phyloP scores from a whole-genome alignment of 2,329 filamentous ascomycete genomes.

The Aspergillus caelatus region DNA sequence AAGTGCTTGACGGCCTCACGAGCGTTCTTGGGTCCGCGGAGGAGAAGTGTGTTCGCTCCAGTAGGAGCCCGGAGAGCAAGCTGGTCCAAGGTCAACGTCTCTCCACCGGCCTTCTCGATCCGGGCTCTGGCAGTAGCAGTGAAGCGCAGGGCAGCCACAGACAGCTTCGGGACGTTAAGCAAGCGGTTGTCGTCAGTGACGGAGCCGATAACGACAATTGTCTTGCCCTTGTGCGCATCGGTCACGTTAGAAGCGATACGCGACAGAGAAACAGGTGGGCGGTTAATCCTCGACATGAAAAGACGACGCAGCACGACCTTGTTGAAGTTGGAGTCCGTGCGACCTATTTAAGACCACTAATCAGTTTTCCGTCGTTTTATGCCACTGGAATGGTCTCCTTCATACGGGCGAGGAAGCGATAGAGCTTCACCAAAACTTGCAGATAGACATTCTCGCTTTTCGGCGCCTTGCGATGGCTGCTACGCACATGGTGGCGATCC shows the following conservation, averaged over 20 bases:
- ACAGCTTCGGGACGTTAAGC: constrained; percentile 86
- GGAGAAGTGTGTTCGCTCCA: constrained; percentile 93
- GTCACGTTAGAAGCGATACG: constrained; percentile 73
- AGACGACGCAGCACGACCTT: constrained; percentile 96
- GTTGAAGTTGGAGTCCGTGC: constrained; percentile 98
- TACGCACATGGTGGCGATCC: constrained; percentile 65
- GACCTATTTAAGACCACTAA: constrained; percentile 59
- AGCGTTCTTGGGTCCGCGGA: constrained; percentile 97
- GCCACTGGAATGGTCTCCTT: constrained; percentile 8
- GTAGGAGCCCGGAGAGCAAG: constrained; percentile 93
- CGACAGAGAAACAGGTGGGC: constrained; percentile 90
- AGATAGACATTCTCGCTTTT: constrained; percentile 99
- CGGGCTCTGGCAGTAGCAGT: constrained; percentile 93
- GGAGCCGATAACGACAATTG: constrained; percentile 89
- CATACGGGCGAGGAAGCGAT: constrained; percentile 92
- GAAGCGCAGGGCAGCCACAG: constrained; percentile 92
- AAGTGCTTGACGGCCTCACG: constrained; percentile 99
- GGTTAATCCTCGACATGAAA: constrained; percentile 99
- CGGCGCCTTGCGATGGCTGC: constrained; percentile 83
- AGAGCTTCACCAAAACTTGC: constrained; percentile 96
- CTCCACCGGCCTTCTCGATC: constrained; percentile 90
- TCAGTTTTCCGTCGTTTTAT: constrained; percentile 16
- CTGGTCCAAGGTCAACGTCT: constrained; percentile 95
- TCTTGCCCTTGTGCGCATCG: constrained; percentile 68
- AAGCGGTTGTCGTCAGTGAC: constrained; percentile 98